Conservation (phyloP, 345 rosid genomes). For the Alliaria petiolata region DNA sequence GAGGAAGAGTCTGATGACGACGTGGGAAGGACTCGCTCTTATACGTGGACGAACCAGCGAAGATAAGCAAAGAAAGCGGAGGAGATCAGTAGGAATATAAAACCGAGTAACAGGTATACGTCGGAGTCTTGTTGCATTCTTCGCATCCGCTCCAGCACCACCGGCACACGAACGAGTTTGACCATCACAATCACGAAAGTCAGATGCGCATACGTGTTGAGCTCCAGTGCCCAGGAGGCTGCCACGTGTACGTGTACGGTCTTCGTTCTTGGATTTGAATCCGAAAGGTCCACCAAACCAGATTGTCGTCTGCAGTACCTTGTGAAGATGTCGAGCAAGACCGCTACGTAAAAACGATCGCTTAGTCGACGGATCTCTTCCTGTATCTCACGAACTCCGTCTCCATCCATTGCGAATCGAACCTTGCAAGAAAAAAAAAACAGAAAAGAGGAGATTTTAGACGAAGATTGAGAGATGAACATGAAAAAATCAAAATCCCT, state of each 20-base stretch:
- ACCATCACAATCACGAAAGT: not conserved
- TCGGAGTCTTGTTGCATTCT: not conserved
- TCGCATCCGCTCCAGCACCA: not conserved
- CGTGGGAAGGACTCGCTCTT: not conserved
- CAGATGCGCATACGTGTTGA: not conserved
- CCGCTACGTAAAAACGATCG: not conserved
- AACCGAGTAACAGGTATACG: not conserved
- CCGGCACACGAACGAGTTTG: not conserved
- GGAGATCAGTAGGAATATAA: not conserved
- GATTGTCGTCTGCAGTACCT: not conserved
- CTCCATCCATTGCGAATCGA: no score
- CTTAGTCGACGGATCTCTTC: not conserved
- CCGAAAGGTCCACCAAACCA: not conserved
- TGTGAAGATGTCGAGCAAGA: not conserved
- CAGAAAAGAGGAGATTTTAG: no score
- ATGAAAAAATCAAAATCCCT: no score
- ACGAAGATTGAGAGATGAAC: no score
- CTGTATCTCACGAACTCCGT: not conserved
- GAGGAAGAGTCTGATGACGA: not conserved
- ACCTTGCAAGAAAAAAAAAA: no score
- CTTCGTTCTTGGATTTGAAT: no score
- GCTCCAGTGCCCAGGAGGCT: not conserved
- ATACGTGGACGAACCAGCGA: not conserved
- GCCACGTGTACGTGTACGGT: not conserved
- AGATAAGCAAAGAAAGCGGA: not conserved